Conservation (phyloP, 2,329 filamentous ascomycete species). For the Penicillium sp. region DNA sequence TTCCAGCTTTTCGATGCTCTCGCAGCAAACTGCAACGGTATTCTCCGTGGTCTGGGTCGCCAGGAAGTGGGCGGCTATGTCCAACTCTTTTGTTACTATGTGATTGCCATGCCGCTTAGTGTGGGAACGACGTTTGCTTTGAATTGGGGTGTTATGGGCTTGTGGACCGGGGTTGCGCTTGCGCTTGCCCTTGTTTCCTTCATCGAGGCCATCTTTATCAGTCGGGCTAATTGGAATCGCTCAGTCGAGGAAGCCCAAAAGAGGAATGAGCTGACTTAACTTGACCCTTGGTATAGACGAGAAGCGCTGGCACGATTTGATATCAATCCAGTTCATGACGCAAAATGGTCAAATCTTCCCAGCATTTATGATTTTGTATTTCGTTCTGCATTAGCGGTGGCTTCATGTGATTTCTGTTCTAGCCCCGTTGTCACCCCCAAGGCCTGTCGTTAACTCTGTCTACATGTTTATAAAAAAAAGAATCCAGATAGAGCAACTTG, state of each 20-base stretch:
- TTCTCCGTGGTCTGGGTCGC: slow-evolving; percentile 80
- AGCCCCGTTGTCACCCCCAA: background rate
- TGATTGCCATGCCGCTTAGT: slow-evolving; percentile 78
- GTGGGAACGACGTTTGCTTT: slow-evolving; percentile 75
- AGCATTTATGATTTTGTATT: background rate
- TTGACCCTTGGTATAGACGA: background rate
- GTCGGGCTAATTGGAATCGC: slow-evolving; percentile 53
- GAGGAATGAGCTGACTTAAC: slow-evolving; percentile 47
- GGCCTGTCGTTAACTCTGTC: background rate
- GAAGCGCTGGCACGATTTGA: background rate
- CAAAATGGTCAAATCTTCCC: background rate
- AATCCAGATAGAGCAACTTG: background rate
- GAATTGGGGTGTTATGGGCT: slow-evolving; percentile 70
- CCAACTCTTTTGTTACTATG: slow-evolving; percentile 82
- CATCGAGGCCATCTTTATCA: slow-evolving; percentile 58
- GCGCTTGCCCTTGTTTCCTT: slow-evolving; percentile 60
- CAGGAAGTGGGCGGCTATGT: slow-evolving; percentile 89
- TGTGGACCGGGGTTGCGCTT: slow-evolving; percentile 77
- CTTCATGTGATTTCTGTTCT: background rate
- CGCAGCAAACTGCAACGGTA: slow-evolving; percentile 74
- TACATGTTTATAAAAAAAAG: background rate
- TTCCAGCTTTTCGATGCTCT: slow-evolving; percentile 90
- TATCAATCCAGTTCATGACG: background rate
- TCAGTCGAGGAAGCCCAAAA: slow-evolving; percentile 60
- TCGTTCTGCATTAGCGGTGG: background rate